A percentile compares a stretch with the other conserved stretches of the same genome.
These are phyloP conservation scores for Capsicum chinense DNA, from an alignment of 257 asterid genomes.

Conservation along the genomic window DNA sequence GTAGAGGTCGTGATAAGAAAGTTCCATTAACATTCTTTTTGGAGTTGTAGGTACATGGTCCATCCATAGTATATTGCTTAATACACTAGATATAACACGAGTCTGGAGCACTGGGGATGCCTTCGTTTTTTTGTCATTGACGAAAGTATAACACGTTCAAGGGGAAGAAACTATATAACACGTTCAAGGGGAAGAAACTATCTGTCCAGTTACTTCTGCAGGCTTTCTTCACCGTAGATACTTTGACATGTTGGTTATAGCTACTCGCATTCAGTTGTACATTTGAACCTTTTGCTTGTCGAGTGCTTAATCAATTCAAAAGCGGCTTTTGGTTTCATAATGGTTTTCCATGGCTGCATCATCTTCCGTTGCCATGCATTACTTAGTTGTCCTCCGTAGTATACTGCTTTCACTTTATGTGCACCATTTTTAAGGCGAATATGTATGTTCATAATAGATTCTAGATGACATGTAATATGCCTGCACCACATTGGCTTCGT, in stretches of 20 bases:
- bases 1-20: not conserved
- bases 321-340: not conserved
- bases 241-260: not conserved
- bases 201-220: not conserved
- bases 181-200: not conserved
- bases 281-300: not conserved
- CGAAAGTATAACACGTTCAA: not conserved
- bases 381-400: not conserved
- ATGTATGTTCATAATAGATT: not conserved
- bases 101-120: not conserved
- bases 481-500: not conserved
- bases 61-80: not conserved
- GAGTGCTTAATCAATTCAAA: conserved; percentile 12
- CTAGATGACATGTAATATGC: not conserved
- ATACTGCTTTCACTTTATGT: not conserved
- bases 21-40: not conserved
- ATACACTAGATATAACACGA: not conserved
- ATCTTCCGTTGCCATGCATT: not conserved
- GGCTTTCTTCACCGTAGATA: not conserved
- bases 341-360: not conserved
- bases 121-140: not conserved
- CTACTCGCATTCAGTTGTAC: not conserved
- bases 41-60: not conserved
- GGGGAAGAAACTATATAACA: not conserved
- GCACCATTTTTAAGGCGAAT: not conserved